Base-by-base conservation (phyloP, 78 protist species). In the Planoprotostelium fungivorum region DNA sequence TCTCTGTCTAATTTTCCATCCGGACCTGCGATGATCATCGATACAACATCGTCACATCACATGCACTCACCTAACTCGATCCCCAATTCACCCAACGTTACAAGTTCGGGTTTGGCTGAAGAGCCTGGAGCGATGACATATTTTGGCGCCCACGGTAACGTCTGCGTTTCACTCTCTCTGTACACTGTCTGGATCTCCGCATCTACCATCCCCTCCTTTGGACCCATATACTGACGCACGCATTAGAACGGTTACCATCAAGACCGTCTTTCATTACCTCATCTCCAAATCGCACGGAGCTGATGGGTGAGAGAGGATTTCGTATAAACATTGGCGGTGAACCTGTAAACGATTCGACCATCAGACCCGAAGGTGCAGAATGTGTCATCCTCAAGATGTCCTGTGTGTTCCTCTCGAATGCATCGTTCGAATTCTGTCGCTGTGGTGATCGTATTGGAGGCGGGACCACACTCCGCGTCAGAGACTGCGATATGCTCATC, bases 71-170 rank as follows among this genome's bases (percentile, higher is more conserved):
- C 73, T 51, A 51, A 51, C 31, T 16, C 16, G 73, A 51, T 51
- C 16, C 73, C 73, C 16, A 97, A 89, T 0, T 84, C 31, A 29
- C 88, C 36, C 37, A 97, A 90, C 38, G 96, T 35, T 9, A 96
- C 94, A 34, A 97, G 38, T 86, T 97, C 97, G 0, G 98, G 98
- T 29, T 91, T 63, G 31, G 73, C 73, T 25, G 73, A 51, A 31
- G 85, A 23, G 1, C 95, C 96, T 34, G 36, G 35, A 0, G 25
- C 85, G 28, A 89, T 85, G 25, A 83, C 25, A 90, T 93, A 93
- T 83, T 94, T 97, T 1, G 98, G 97, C 23, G 96, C 94, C 93
- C 88, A 97, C 28, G 98, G 98, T 84, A 94, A 96, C 16, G 98
- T 97, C 89, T 97, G 98, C 31, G 92, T 34, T 23, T 94, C 97